These are phyloP conservation scores for Geotrichum cucujoidarum DNA, from an alignment of 1,139 yeast genomes.

Conservation along the genomic window DNA sequence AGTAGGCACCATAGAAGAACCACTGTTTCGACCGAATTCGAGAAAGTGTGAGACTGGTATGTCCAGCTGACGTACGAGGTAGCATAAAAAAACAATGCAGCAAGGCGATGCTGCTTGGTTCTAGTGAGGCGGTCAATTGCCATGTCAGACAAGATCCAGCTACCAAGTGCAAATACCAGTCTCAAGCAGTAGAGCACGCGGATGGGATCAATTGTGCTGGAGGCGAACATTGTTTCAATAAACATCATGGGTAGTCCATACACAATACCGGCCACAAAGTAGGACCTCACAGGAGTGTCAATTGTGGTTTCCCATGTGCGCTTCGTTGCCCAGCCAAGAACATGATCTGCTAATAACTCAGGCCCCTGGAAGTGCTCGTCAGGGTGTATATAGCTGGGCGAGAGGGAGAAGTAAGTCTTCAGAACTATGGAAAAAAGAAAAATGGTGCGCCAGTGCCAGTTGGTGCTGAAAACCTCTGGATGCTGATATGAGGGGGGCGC, in stretches of 20 bases:
- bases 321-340: conserved; percentile 50
- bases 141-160: conserved; percentile 56
- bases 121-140: conserved; percentile 46
- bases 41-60: conserved; percentile 81
- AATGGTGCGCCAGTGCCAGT: conserved; percentile 30
- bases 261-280: conserved; percentile 58
- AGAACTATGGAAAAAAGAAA: conserved; percentile 40
- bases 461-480: conserved; percentile 21
- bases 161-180: conserved; percentile 50
- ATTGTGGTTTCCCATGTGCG: conserved; percentile 82
- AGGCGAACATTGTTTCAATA: conserved; percentile 28
- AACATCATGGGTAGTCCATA: conserved; percentile 59
- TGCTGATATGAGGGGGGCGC: conserved; percentile 1
- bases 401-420: conserved; percentile 56
- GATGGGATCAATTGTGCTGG: conserved; percentile 30
- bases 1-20: conserved; percentile 55
- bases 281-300: conserved; percentile 63
- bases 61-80: conserved; percentile 78
- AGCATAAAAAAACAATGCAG: conserved; percentile 59
- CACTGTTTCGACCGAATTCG: conserved; percentile 79
- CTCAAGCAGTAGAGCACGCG: conserved; percentile 55
- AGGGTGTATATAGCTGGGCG: conserved; percentile 88
- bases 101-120: conserved; percentile 57
- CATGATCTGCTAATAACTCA: conserved; percentile 54
- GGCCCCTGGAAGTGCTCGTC: conserved; percentile 94